Conservation (phyloP, 1,284 basidiomycete genomes). For the Malassezia caprae region DNA sequence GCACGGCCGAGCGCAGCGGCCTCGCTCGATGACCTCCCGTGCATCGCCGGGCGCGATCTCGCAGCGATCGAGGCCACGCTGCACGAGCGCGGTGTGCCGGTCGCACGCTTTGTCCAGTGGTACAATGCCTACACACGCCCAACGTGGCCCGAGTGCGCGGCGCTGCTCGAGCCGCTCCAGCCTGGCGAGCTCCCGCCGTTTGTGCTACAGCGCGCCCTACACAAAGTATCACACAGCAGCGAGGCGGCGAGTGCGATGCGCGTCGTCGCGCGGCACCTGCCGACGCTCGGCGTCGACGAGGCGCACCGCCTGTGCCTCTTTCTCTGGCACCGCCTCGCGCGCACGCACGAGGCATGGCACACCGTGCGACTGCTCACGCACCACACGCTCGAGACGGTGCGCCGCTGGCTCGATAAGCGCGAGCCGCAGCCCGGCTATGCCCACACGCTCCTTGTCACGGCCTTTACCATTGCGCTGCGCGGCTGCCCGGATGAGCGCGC, state of each 20-base stretch:
- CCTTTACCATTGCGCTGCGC: background rate
- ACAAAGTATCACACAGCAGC: background rate
- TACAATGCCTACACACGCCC: conserved; percentile 13
- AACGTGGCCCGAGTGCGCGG: conserved; percentile 3
- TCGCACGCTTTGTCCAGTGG: conserved; percentile 6
- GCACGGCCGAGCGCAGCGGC: background rate
- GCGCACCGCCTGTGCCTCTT: background rate
- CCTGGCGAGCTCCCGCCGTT: conserved; percentile 7
- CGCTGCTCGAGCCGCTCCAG: conserved; percentile 1
- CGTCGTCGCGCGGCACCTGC: background rate
- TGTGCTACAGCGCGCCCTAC: conserved; percentile 15
- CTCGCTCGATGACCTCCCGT: conserved; percentile 9
- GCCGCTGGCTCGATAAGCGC: background rate
- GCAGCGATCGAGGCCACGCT: background rate
- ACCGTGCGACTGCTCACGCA: background rate
- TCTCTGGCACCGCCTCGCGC: background rate
- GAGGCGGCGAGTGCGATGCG: conserved; percentile 9
- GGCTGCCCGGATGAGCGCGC: conserved; percentile 8
- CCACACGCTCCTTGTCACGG: background rate
- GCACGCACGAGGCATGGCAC: conserved; percentile 6
- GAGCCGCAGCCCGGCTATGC: background rate
- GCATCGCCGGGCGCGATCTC: background rate
- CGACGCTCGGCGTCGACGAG: background rate
- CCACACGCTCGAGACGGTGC: background rate
- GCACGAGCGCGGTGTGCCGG: background rate